These are phyloP conservation scores for Globisporangium nagaii DNA, from an alignment of 352 stramenopile species.

Conservation along the genomic window DNA sequence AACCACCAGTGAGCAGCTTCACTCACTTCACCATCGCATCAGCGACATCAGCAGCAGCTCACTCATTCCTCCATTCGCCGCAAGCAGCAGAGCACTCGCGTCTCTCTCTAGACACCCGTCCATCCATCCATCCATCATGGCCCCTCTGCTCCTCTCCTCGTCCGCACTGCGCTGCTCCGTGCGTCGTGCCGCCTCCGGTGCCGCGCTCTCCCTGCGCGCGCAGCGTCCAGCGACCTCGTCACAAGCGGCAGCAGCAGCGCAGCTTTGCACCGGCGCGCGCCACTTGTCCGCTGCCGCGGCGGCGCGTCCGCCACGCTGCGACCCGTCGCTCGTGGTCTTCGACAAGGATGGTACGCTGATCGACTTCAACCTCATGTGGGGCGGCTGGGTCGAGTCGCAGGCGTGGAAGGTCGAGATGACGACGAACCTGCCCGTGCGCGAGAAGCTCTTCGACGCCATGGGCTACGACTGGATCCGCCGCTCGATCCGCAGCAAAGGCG, in stretches of 20 bases:
- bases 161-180: constrained; percentile 1
- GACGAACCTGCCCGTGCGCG: constrained; percentile 59
- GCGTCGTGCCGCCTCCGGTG: constrained; percentile 3
- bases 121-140: neutral
- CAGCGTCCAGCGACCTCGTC: too few species aligned
- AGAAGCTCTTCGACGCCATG: constrained; percentile 85
- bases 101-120: too few species aligned
- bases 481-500: constrained; percentile 77
- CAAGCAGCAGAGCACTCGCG: too few species aligned
- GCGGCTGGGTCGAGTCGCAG: constrained; percentile 80
- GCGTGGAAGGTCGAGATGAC: constrained; percentile 86
- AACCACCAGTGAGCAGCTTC: too few species aligned
- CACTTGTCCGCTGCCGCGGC: constrained; percentile 7
- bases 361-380: constrained; percentile 89
- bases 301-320: constrained; percentile 25
- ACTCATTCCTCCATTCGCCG: too few species aligned
- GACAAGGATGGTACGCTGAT: constrained; percentile 90
- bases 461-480: constrained; percentile 83
- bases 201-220: neutral
- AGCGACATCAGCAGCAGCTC: too few species aligned
- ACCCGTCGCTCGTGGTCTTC: constrained; percentile 78
- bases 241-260: neutral
- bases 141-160: constrained; percentile 5
- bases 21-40: too few species aligned
- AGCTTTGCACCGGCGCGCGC: neutral